These are phyloP conservation scores for Cubamyces sp. DNA, from an alignment of 768 basidiomycete genomes.

Conservation along the genomic window DNA sequence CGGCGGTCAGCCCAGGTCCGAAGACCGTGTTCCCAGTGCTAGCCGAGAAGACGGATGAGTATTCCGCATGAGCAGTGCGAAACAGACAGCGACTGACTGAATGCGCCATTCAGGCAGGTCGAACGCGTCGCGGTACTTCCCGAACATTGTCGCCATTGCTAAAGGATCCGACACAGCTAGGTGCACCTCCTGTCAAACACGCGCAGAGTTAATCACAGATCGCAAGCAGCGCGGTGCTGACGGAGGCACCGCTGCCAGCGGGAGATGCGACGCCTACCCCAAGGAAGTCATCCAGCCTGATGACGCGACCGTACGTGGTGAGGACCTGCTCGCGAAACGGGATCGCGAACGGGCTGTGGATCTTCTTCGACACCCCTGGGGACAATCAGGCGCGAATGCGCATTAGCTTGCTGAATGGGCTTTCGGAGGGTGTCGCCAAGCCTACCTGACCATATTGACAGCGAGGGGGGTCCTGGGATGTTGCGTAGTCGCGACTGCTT, in stretches of 20 bases:
- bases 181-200: neutral
- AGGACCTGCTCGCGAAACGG: constrained; percentile 5
- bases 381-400: neutral
- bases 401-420: neutral
- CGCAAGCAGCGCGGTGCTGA: too few relatives aligned
- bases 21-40: constrained; percentile 1
- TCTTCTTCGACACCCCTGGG: neutral
- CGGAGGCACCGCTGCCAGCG: too few relatives aligned
- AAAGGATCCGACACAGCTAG: constrained; percentile 8
- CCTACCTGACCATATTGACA: neutral
- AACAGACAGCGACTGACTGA: neutral
- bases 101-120: neutral
- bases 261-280: neutral
- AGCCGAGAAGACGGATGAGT: neutral
- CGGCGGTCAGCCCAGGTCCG: neutral
- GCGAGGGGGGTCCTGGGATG: constrained; percentile 4
- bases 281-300: neutral
- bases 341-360: constrained; percentile 1
- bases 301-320: neutral
- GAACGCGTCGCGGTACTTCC: neutral
- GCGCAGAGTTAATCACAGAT: neutral
- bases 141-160: neutral
- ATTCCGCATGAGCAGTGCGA: neutral
- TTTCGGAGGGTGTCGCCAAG: neutral
- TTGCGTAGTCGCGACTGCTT: constrained; percentile 10